Evolutionary conservation across 1,284 basidiomycete genomes (phyloP).

Genomic region (Mixia osmundae): DNA sequence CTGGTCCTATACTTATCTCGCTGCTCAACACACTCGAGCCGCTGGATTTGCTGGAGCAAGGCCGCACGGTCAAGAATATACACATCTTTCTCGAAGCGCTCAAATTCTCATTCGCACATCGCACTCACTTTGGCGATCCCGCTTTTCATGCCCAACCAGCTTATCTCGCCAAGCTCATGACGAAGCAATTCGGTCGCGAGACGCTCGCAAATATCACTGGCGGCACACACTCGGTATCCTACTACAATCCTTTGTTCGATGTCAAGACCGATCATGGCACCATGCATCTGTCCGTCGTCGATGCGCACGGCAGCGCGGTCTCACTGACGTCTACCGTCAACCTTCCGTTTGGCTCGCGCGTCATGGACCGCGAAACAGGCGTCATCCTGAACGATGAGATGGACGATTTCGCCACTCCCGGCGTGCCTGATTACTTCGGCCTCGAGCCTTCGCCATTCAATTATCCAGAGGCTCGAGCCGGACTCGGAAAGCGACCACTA

Average conservation of each 20-base stretch:
- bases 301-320: conserved; percentile 62
- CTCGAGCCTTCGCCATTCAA: conserved; percentile 35
- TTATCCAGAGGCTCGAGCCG: conserved; percentile 35
- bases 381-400: conserved; percentile 68
- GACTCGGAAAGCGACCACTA: conserved; percentile 52
- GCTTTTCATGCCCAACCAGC: conserved; percentile 33
- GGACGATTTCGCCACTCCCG: conserved; percentile 58
- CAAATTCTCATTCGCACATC: conserved; percentile 35
- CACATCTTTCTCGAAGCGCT: conserved; percentile 52
- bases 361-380: conserved; percentile 62
- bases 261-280: conserved; percentile 61
- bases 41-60: conserved; percentile 30
- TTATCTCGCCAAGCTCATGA: conserved; percentile 37
- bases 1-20: conserved; percentile 51
- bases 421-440: conserved; percentile 54
- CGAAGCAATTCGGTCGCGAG: conserved; percentile 39
- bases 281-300: conserved; percentile 57
- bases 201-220: conserved; percentile 50
- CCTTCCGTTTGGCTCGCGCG: conserved; percentile 55
- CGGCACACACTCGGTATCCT: conserved; percentile 56
- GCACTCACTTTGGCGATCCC: conserved; percentile 61
- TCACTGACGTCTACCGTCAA: conserved; percentile 72
- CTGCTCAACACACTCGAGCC: conserved; percentile 55
- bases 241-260: conserved; percentile 65
- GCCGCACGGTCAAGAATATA: conserved; percentile 33